Base-by-base conservation (phyloP, 108 stramenopile genomes). In the Skeletonema costatum region DNA sequence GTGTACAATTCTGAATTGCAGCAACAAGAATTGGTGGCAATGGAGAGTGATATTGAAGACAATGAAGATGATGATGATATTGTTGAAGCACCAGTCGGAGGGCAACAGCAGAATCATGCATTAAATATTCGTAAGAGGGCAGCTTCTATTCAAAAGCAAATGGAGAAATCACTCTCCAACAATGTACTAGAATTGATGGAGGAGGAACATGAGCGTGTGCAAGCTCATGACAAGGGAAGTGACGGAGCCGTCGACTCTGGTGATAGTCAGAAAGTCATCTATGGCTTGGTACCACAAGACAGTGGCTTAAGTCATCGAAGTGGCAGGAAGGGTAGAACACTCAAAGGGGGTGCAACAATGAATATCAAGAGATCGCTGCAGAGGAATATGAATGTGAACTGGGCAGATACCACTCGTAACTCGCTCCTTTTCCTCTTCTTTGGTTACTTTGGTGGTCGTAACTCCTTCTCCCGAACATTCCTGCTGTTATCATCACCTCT, bases 391-490 rank as follows among this genome's bases (percentile, higher is more conserved):
- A 92, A 92, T 64, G 87, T 92, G 80, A 77, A 90, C 56, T 95
- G 94, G 94, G 84, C 75, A 9, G 89, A 92, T 39, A 90, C 94
- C 10, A 87, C 90, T 21, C 89, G 91, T 8, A 90, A 84, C 77
- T 90, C 82, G 62, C 71, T 91, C 21, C 81, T 95, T 35, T 92
- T 93, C 70, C 78, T 95, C 56, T 92, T 95, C 78, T 90, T 93
- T 64, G 94, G 94, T 8, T 89, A 84, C 58, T 93, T 95, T 71
- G 94, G 94, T 21, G 92, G 92, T 0, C 87, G 87, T n/a, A 87
- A 87, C 60, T 78, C 81, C 63, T 67, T 90, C 30, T 89, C 86
- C 48, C 75, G 89, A 10, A 63, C 74, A 10, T 77, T 92, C 33
- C 32, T 95, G 61, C 70, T 92, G 29, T 75, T 90, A 59, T 81